Evolutionary conservation across 805 yeast species (phyloP).

Genomic region (Nakazawaea populi): DNA sequence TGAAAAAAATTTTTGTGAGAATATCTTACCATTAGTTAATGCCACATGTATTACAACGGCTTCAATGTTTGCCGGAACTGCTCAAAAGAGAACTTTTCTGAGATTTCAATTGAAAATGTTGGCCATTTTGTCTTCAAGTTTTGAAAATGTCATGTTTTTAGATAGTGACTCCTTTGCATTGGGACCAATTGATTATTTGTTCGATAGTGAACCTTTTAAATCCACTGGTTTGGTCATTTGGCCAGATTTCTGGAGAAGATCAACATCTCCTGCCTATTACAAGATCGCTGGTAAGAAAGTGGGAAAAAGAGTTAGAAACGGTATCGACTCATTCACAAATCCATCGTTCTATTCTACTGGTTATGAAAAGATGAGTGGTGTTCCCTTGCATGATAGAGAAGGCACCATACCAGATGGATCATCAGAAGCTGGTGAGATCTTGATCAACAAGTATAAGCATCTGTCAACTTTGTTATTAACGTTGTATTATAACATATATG

Average conservation of each 20-base stretch:
- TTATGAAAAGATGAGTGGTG: constrained; percentile 15
- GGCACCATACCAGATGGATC: constrained; percentile 64
- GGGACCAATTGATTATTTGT: constrained; percentile 29
- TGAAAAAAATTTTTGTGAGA: constrained; percentile 41
- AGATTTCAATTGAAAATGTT: constrained; percentile 32
- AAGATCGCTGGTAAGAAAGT: constrained; percentile 47
- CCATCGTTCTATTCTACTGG: constrained; percentile 10
- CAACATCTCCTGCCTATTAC: constrained; percentile 67
- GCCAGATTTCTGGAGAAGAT: constrained; percentile 83
- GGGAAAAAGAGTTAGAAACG: constrained; percentile 29
- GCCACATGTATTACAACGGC: constrained; percentile 56
- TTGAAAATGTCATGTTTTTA: constrained; percentile 38
- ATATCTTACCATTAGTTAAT: constrained; percentile 36
- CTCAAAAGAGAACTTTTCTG: constrained; percentile 30
- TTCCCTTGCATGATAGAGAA: constrained; percentile 53
- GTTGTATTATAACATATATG: constrained; percentile 59
- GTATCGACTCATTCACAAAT: constrained; percentile 20
- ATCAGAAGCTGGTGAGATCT: constrained; percentile 65
- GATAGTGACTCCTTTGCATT: constrained; percentile 41
- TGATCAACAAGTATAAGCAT: constrained; percentile 57
- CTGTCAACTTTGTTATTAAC: constrained; percentile 52
- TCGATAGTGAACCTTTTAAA: constrained; percentile 40
- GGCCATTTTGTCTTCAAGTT: constrained; percentile 36
- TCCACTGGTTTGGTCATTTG: constrained; percentile 56
- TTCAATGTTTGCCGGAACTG: constrained; percentile 29